Evolutionary conservation across 164 flowering plant species (phyloP), one percentile per base, ranked within the genome.

Genomic region (Paratinospora sagittata): DNA sequence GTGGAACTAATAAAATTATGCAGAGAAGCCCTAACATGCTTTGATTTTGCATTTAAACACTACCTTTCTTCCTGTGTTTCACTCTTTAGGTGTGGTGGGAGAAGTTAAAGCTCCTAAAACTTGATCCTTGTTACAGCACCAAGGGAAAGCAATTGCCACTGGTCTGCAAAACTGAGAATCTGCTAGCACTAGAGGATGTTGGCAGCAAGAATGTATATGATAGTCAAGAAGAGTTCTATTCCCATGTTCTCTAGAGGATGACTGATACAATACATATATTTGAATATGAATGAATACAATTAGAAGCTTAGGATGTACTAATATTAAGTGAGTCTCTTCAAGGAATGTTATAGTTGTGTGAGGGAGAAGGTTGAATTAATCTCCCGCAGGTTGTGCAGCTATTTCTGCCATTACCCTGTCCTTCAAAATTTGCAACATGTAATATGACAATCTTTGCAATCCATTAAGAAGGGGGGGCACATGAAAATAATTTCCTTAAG

Each of bases 161-260:
- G 43, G 34, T 23, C 5, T 12, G 24, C 26, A 47, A 68, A 30
- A 63, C 26, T 57, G 64, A 66, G 69, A 66, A 66, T 60, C 63
- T 13, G 63, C 61, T 27, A 24, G 37, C 68, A 61, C 67, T n/a
- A n/a, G 13, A 52, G 60, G 60, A 36, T 23, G 63, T 47, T 47
- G 24, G 57, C 45, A 24, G 64, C 39, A 21, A 47, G 26, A 1
- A 8, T 41, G 60, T 52, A 52, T 7, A 52, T 6, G 60, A 12
- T 41, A 41, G 23, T 52, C 60, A 52, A 0, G 23, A 19, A n/a
- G 60, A 52, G 60, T 52, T 49, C 57, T 12, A 49, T n/a, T n/a
- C n/a, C n/a, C n/a, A 6, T 10, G 17, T 12, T 10, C 57, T 49
- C 16, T 10, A 49, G 57, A 19, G 17, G 52, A 16, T 16, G 52